These are phyloP conservation scores for Solanum chmielewskii DNA, from an alignment of 257 asterid species.

Conservation along the genomic window DNA sequence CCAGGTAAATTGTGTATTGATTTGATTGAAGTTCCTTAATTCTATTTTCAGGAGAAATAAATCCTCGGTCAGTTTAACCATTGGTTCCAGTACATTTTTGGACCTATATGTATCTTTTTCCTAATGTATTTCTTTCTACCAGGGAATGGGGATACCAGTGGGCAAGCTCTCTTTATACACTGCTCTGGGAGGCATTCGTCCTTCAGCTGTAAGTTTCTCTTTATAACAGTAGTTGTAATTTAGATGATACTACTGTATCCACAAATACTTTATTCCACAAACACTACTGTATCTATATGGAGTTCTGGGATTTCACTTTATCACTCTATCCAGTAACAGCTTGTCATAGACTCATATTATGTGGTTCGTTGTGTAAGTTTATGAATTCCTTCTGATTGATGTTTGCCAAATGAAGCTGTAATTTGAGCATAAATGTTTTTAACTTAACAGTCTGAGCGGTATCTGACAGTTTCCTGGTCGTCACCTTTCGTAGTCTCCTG, in stretches of 20 bases:
- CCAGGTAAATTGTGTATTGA: conserved; percentile 39
- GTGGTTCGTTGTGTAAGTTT: neutral
- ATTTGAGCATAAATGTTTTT: neutral
- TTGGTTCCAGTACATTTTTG: neutral
- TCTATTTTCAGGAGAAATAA: neutral
- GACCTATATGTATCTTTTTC: neutral
- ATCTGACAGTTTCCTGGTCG: neutral
- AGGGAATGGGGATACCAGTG: conserved; percentile 99
- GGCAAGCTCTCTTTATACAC: conserved; percentile 86
- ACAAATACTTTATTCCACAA: neutral
- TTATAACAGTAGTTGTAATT: neutral
- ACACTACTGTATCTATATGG: neutral
- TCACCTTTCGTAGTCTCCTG: neutral
- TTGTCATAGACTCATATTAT: neutral
- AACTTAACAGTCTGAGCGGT: neutral
- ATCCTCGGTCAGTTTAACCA: neutral
- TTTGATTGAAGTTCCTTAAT: neutral
- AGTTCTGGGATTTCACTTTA: neutral
- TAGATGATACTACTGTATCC: neutral
- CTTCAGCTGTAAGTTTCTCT: conserved; percentile 48
- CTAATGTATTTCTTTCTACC: neutral
- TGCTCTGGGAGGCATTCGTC: conserved; percentile 94
- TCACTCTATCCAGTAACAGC: neutral
- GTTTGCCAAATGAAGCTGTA: neutral
- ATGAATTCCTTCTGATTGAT: neutral